Base-by-base conservation (phyloP, 106 monocot species). In the Iris macrosiphon region DNA sequence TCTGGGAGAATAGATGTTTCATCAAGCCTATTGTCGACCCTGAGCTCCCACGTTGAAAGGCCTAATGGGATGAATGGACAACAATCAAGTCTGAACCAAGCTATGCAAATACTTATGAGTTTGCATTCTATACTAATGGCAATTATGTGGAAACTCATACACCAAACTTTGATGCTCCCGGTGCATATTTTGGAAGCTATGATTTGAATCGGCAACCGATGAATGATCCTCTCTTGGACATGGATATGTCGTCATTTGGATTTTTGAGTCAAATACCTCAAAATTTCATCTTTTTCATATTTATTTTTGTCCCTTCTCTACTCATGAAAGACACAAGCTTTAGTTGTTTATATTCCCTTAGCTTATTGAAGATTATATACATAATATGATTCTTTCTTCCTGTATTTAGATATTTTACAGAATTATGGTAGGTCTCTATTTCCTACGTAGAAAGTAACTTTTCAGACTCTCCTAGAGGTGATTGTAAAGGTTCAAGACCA, bases 371-470 rank as follows among this genome's bases (percentile, higher is more conserved):
- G n/a, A 1, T 50, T 19, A 19, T 3, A 1, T 9, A 18, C 32
- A 2, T 1, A 0, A 2, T 18, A 40, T 49, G 6, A 41, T 69
- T 50, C 26, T 47, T 62, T 66, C 68, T 38, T 78, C 10, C 22
- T 61, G 35, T 3, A 57, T 70, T n/a, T 38, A 92, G 91, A 82
- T 40, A 79, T 82, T 60, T 32, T 85, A 31, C 85, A 74, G 63
- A 85, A 65, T 34, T 92, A 82, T 76, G 72, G 72, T 52, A 76
- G 78, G 57, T 86, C 91, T 45, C 91, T 79, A 66, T 85, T 79
- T 46, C 78, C 86, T 65, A 66, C 65, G 52, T 28, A 29, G 56
- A 59, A 68, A 82, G 73, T 61, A 67, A 64, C 37, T 92, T 86
- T 29, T 46, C 69, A 35, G 73, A 52, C 21, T 82, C 79, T 51